Evolutionary conservation across 768 basidiomycete species (phyloP), one percentile per base, ranked within the genome.

Genomic region (Leccinum sublutescens): DNA sequence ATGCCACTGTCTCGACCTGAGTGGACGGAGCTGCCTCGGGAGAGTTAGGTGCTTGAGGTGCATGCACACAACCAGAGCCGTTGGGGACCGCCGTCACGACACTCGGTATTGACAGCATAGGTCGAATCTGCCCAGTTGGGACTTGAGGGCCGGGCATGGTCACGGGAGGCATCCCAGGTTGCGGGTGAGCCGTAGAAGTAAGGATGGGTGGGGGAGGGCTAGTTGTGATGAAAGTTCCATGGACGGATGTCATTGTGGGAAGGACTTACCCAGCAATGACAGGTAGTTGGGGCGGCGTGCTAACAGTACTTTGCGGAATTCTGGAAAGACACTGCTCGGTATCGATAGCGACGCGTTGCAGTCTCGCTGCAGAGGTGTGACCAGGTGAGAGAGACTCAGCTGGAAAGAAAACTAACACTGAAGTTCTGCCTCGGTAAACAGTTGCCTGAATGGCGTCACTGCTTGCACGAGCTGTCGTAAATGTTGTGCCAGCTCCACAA

Each of bases 381-480:
- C 55, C 27, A 54, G 49, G 31, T 9, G 40, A 21, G 3, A 43
- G 11, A 10, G 17, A 34, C 11, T 25, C 1, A 4, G 5, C 12
- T 12, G 8, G 17, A 55, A 53, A 45, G 43, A 45, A 31, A 2
- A 55, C 61, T 34, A 33, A 74, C 72, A 56, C 34, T 65, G 64
- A 12, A 73, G 64, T 31, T 66, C 64, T 10, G 2, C 21, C 49
- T 73, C 72, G 2, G 40, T 2, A 55, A 73, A 73, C 50, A 59
- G 5, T 7, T 54, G 62, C 6, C 34, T 47, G 55, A 65, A 71
- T 14, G 70, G 72, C 10, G 40, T 33, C 1, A 73, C 60, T n/a
- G 56, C 31, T 33, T 38, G 56, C n/a, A 73, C 12, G n/a, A 71
- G 66, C 23, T 50, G 27, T 21, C 40, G 63, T 19, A 74, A 29